Conservation (phyloP, 495 filamentous ascomycete genomes). For the Usnea hakonensis region DNA sequence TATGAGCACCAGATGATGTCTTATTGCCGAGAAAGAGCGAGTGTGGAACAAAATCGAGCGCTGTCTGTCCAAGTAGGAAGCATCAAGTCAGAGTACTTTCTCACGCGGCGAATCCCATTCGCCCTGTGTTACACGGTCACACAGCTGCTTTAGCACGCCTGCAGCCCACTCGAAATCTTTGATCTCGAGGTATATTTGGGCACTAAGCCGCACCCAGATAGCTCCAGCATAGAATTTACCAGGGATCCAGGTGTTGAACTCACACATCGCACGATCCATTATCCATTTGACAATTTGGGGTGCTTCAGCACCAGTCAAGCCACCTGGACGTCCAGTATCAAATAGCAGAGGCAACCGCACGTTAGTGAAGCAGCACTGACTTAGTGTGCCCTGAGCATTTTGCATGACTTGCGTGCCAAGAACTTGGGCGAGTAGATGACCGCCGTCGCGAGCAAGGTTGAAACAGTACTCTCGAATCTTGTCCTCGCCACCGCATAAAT, state of each 20-base stretch:
- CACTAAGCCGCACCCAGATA: slow-evolving; percentile 66
- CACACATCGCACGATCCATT: slow-evolving; percentile 1
- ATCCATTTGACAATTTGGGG: neutral
- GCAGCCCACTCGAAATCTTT: slow-evolving; percentile 71
- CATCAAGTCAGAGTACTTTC: neutral
- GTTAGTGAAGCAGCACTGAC: slow-evolving; percentile 5
- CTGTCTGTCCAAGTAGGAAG: too few species aligned
- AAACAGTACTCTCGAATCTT: slow-evolving; percentile 52
- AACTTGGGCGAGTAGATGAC: slow-evolving; percentile 44
- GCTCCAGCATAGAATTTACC: slow-evolving; percentile 29
- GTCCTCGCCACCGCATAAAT: slow-evolving; percentile 67
- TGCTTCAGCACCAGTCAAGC: neutral
- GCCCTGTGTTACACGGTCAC: slow-evolving; percentile 48
- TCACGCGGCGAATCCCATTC: slow-evolving; percentile 32
- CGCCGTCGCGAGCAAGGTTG: slow-evolving; percentile 52
- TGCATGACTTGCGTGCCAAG: slow-evolving; percentile 61
- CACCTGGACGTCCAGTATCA: neutral
- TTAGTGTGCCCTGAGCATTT: slow-evolving; percentile 11
- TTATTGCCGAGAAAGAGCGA: too few species aligned
- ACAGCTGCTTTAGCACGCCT: slow-evolving; percentile 51
- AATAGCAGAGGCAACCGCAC: slow-evolving; percentile 1
- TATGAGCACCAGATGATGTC: too few species aligned
- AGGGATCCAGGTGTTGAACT: slow-evolving; percentile 2
- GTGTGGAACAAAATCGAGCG: too few species aligned
- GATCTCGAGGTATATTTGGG: slow-evolving; percentile 68